Conservation (phyloP, 345 rosid genomes). For the Ceriops zippeliana region DNA sequence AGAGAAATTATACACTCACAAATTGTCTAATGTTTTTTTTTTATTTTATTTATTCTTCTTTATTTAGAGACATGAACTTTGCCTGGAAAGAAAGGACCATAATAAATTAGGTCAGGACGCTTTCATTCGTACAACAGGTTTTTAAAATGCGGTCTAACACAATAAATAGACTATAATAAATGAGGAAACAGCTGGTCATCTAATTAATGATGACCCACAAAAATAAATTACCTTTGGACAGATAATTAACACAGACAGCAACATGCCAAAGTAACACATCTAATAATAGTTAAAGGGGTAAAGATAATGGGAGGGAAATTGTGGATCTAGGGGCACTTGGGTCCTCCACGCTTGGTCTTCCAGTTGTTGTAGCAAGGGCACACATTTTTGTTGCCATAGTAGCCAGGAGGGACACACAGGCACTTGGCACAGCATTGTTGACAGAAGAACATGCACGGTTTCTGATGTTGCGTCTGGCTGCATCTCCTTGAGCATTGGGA, state of each 20-base stretch:
- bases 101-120: no score
- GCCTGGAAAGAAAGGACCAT: no score
- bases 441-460: conserved; percentile 37
- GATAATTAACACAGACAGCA: neutral
- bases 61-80: no score
- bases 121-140: no score
- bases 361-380: conserved; percentile 39
- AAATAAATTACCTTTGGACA: no score
- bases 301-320: neutral
- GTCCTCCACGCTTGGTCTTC: conserved; percentile 34
- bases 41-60: no score
- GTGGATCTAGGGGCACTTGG: conserved; percentile 25
- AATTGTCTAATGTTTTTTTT: no score
- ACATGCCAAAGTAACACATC: neutral
- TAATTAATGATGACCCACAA: no score
- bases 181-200: no score
- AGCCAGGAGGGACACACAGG: conserved; percentile 27
- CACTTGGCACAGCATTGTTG: conserved; percentile 30
- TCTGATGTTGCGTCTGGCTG: conserved; percentile 25
- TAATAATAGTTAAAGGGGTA: neutral
- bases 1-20: no score
- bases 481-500: conserved; percentile 33
- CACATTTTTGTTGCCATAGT: conserved; percentile 20
- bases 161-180: no score
- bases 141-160: no score